phyloP scores from a whole-genome alignment of 2,329 filamentous ascomycete genomes.

The Biscogniauxia mediterranea region DNA sequence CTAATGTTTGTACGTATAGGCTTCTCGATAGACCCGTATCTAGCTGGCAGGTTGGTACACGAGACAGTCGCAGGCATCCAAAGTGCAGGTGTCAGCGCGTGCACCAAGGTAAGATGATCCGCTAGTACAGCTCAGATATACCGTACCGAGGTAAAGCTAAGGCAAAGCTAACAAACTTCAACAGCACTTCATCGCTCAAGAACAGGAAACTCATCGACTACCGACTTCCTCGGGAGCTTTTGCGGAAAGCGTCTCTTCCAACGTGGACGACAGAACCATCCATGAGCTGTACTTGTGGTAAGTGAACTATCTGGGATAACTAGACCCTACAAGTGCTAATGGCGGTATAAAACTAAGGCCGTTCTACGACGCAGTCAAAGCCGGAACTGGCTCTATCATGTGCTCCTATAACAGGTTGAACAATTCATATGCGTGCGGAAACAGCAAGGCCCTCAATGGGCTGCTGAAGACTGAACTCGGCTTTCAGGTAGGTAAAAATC shows the following conservation, averaged over 20 bases:
- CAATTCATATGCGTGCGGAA: constrained; percentile 49
- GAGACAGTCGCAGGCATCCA: constrained; percentile 47
- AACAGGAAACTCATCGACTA: constrained; percentile 65
- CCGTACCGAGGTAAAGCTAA: too few relatives aligned
- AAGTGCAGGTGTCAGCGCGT: constrained; percentile 27
- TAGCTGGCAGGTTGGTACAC: constrained; percentile 51
- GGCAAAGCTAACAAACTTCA: constrained; percentile 54
- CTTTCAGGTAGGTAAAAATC: constrained; percentile 33
- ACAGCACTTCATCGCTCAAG: constrained; percentile 66
- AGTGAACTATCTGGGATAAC: constrained; percentile 4
- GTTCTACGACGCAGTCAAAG: constrained; percentile 42
- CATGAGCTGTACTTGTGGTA: constrained; percentile 57
- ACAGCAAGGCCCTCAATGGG: constrained; percentile 46
- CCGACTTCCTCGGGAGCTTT: constrained; percentile 55
- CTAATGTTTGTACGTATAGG: constrained; percentile 2
- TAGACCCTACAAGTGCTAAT: not conserved
- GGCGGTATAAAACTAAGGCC: constrained; percentile 45
- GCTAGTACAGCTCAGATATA: not conserved
- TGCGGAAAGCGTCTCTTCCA: constrained; percentile 45
- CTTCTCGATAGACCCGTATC: constrained; percentile 45
- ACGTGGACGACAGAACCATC: constrained; percentile 52
- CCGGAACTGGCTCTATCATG: constrained; percentile 39
- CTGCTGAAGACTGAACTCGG: constrained; percentile 46
- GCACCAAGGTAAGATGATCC: constrained; percentile 12
- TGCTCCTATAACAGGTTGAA: constrained; percentile 47